Conservation (phyloP, 208 protist species). For the Perkinsela sp. region DNA sequence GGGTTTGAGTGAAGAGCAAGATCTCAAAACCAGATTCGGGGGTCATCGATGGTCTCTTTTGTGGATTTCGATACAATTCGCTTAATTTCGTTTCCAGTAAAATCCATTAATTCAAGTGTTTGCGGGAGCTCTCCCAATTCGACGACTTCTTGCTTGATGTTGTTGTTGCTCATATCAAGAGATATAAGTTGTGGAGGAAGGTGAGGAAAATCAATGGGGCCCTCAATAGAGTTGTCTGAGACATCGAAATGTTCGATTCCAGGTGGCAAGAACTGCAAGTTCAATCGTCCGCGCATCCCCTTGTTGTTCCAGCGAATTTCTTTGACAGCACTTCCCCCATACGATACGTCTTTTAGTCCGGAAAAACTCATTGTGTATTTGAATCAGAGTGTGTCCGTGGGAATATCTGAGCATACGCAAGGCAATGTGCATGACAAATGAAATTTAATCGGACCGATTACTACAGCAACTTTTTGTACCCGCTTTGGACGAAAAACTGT, state of each 20-base stretch:
- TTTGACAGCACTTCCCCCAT: not conserved
- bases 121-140: not conserved
- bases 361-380: too few relatives aligned
- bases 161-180: not conserved
- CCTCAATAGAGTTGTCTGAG: not conserved
- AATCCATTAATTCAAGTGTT: not conserved
- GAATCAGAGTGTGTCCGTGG: too few relatives aligned
- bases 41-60: not conserved
- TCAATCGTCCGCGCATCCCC: not conserved
- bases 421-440: too few relatives aligned
- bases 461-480: too few relatives aligned
- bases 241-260: not conserved
- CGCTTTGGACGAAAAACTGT: slow-evolving; percentile 25
- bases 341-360: not conserved
- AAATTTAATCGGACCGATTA: too few relatives aligned
- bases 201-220: not conserved
- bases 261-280: not conserved
- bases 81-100: not conserved
- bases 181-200: not conserved
- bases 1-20: too few relatives aligned
- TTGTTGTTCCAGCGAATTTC: not conserved
- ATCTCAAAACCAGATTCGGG: not conserved
- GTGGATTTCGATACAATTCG: not conserved
- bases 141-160: not conserved
- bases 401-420: too few relatives aligned